Evolutionary conservation across 179 eudicot species (phyloP), one percentile per base, ranked within the genome.

Genomic region (Heliamphora pulchella): DNA sequence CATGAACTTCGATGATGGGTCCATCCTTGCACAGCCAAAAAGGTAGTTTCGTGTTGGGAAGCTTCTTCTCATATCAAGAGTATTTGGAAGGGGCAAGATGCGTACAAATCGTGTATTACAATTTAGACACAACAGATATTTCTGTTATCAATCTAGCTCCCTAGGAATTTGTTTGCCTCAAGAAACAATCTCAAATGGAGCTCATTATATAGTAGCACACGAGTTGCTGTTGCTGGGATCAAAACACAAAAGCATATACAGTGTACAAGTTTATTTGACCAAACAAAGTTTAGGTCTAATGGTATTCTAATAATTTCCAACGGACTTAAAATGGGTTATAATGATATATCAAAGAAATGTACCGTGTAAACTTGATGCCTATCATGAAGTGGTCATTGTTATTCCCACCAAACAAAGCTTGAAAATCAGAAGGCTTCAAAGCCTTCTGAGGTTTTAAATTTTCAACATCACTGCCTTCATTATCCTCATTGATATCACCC

Each of bases 351-450:
- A 75, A 81, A 64, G 50, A 75, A 66, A 53, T 77, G 80, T 87
- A 96, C 99, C 91, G 86, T 8, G 93, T 89, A 83, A 88, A 92
- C 86, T 96, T 92, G 70, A 96, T 84, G 87, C 99, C 98, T 71
- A 94, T 83, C 96, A 94, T 87, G 82, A 96, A 96, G 82, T 85
- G 88, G 83, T 96, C 99, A 71, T 92, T 84, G 82, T 88, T 91
- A 82, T 94, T 92, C 64, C 87, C 94, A 77, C 96, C 94, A 88
- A 96, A 89, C 50, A 96, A 89, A 61, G 91, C 88, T 71, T 92
- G 84, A 83, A 79, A 87, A 80, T 96, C 99, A 20, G 91, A 81
- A 82, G 99, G 99, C 81, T 96, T 96, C 61, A 90, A 79, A 65
- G 89, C 66, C 78, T 83, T 89, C 66, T 85, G 82, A 53, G 85